Percentiles rank a stretch among this genome's conserved stretches.
Conservation (phyloP, 2,329 filamentous ascomycete genomes). For the Emmonsia crescens region DNA sequence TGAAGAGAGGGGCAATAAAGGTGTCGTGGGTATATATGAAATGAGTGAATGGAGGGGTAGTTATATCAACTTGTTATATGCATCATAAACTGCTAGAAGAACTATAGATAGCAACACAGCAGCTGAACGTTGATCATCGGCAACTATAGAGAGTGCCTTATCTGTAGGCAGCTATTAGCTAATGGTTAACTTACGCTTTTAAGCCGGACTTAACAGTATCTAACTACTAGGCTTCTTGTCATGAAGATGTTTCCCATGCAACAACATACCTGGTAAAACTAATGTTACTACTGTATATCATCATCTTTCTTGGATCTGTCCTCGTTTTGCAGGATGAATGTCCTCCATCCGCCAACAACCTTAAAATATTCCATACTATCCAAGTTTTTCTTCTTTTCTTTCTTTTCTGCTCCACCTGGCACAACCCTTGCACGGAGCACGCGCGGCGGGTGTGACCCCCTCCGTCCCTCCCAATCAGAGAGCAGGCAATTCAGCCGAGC, state of each 20-base stretch:
- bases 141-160: too few relatives aligned
- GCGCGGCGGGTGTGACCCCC: not conserved
- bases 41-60: not conserved
- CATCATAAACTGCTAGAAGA: too few relatives aligned
- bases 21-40: not conserved
- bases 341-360: not conserved
- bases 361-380: not conserved
- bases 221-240: not conserved
- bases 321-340: not conserved
- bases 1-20: not conserved
- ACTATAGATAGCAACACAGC: not conserved
- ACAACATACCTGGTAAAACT: not conserved
- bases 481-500: not conserved
- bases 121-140: not conserved
- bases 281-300: not conserved
- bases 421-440: not conserved
- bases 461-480: not conserved
- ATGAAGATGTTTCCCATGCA: not conserved
- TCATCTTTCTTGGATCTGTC: not conserved
- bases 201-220: not conserved
- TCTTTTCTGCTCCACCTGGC: not conserved
- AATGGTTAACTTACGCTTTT: too few relatives aligned
- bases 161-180: too few relatives aligned
- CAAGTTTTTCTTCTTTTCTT: not conserved
- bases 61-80: not conserved